Base-by-base conservation (phyloP, 2,329 filamentous ascomycete genomes). In the Clarireedia monteithiana region DNA sequence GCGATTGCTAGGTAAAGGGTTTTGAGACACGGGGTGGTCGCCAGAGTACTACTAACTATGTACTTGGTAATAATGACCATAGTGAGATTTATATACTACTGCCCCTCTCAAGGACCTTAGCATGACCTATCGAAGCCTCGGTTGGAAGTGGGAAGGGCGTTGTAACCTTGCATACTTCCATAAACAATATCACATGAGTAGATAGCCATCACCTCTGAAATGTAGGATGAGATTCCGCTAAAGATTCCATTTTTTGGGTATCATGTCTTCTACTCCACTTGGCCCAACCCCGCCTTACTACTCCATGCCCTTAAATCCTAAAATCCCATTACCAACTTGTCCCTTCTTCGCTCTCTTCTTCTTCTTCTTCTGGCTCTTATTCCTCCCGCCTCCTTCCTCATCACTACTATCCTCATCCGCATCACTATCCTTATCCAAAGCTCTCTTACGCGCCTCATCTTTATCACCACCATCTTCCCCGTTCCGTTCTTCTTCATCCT, bases 351-450 rank as follows among this genome's bases (percentile, higher is more conserved):
- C 67, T 50, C 63, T 69, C 48, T 63, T 62, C 60, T 66, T 68
- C 60, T 66, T 68, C 52, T 64, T 69, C 46, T 64, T 69, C 46
- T 63, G 61, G 59, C 64, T 67, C 61, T 66, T 67, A 38, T 59
- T 55, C 49, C 51, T 58, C 3, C 48, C 63, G 64, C 40, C 62
- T 38, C 60, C 59, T 17, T 64, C 62, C 40, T 67, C 65, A 14
- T 64, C 62, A 24, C 77, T 75, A 0, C 73, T 77, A 1, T 77
- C 77, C 0, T 64, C 62, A 36, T 66, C 64, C 9, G 62, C 62
- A 34, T 77, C 75, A 0, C 73, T 77, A 1, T 77, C 77, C 0
- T 80, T n/a, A n/a, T 42, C 39, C 39, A 42, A 42, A n/a, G 17
- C 39, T 42, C 39, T n/a, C 39, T 42, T 42, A 20, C 39, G 39